A percentile compares a stretch with the other conserved stretches of the same genome.
Evolutionary conservation across 768 basidiomycete genomes (phyloP).

Genomic region (Tephrocybe sp.): DNA sequence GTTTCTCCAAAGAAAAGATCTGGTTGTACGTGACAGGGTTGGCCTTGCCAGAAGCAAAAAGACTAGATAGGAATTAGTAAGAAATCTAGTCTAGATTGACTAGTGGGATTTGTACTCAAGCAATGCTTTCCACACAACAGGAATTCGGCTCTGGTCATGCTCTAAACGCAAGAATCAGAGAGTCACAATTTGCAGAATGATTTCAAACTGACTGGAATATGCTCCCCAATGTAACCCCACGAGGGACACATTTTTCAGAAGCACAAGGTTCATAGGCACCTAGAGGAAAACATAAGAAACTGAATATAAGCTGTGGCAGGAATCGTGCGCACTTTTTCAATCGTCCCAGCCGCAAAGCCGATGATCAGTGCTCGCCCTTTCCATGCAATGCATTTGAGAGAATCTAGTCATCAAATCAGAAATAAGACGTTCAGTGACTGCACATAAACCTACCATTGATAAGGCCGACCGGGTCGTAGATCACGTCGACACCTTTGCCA

Average conservation of each 20-base stretch:
- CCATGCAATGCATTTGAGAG: conserved; percentile 90
- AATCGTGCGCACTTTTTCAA: conserved; percentile 64
- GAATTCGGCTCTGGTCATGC: conserved; percentile 63
- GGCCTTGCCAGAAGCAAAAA: conserved; percentile 64
- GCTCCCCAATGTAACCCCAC: conserved; percentile 89
- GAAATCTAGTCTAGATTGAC: not conserved
- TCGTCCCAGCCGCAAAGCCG: conserved; percentile 83
- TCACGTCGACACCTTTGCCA: conserved; percentile 82
- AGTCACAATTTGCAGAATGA: not conserved
- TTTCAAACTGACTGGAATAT: conserved; percentile 54
- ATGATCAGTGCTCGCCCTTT: conserved; percentile 92
- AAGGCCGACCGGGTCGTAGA: conserved; percentile 85
- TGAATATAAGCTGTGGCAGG: not conserved
- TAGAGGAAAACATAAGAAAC: conserved; percentile 21
- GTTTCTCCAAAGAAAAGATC: conserved; percentile 62
- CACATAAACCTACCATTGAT: conserved; percentile 49
- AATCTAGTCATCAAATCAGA: conserved; percentile 56
- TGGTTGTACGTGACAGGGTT: conserved; percentile 71
- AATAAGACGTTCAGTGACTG: not conserved
- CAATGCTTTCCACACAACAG: conserved; percentile 69
- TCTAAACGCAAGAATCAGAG: conserved; percentile 32
- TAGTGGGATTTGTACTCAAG: conserved; percentile 46
- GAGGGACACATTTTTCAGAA: conserved; percentile 83
- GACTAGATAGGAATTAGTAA: conserved; percentile 32
- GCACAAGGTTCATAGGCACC: conserved; percentile 81